Base-by-base conservation (phyloP, 768 basidiomycete species). In the Podaxis sp. region DNA sequence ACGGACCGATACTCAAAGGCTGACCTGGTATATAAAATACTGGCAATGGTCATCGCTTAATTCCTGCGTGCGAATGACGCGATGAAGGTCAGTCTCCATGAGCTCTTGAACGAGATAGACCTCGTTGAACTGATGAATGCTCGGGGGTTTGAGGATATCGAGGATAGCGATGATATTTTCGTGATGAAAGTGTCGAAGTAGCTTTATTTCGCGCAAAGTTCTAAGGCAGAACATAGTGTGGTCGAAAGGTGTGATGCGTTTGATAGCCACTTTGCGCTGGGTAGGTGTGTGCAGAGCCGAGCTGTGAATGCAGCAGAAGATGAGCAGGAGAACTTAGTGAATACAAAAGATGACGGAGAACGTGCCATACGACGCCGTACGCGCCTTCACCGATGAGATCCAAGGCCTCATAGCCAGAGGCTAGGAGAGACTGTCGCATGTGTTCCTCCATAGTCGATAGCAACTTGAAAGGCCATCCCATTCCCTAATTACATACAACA, bases 61-160 rank as follows among this genome's bases (percentile, higher is more conserved):
- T 73, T 96, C 92, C 72, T 97, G 95, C 24, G 95, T 96, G 57
- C 94, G 84, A 72, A 98, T 96, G 46, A 97, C 96, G 17, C 96
- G 90, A 73, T 98, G 96, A 87, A 98, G 89, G 77, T 96, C 95
- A 8, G 95, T 96, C 74, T 96, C 94, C 89, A 95, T 94, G 68
- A 95, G 79, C 71, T 96, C 95, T 76, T 95, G 92, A 62, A 93
- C 78, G 55, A 82, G 74, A 64, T 80, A 80, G n/a, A 96, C 96
- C 73, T 98, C 96, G 63, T 81, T 90, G 77, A 98, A 96, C 38
- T 82, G 77, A 57, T 90, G 83, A 64, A 95, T 79, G 65, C 79
- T 83, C 40, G 85, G 77, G 0, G 96, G 96, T 60, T 85, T 84
- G 67, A 96, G 84, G 70, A 98, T 95, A 72, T 98, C 96, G 61